A percentile compares a stretch with the other conserved stretches of the same genome.
phyloP scores from a whole-genome alignment of 345 rosid species.

The Cardamine resedifolia region DNA sequence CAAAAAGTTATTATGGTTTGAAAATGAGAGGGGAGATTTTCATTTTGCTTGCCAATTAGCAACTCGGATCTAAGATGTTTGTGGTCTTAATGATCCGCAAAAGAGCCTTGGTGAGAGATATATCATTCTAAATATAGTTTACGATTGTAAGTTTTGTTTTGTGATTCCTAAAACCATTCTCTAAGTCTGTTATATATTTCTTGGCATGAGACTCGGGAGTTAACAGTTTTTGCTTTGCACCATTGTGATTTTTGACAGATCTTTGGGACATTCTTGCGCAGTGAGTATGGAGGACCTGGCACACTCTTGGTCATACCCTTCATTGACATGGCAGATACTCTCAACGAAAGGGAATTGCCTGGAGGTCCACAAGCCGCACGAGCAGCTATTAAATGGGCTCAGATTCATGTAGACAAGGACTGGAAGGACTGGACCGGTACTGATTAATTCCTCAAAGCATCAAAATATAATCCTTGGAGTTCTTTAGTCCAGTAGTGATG shows the following conservation, averaged over 20 bases:
- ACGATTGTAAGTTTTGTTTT: neutral
- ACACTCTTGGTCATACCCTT: constrained; percentile 84
- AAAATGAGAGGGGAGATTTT: neutral
- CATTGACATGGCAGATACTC: constrained; percentile 92
- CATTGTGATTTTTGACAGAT: constrained; percentile 50
- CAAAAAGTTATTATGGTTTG: neutral
- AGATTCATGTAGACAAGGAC: constrained; percentile 77
- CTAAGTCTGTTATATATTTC: neutral
- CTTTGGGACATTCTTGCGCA: constrained; percentile 64
- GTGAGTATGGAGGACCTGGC: constrained; percentile 93
- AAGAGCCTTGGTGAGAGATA: neutral
- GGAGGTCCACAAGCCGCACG: constrained; percentile 97
- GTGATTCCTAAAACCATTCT: neutral
- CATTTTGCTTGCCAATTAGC: neutral
- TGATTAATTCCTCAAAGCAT: constrained; percentile 22
- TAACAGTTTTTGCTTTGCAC: neutral
- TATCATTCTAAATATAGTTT: neutral
- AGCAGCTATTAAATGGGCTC: constrained; percentile 90
- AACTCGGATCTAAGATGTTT: neutral
- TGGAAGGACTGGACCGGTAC: constrained; percentile 87
- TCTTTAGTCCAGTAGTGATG: constrained; percentile 12
- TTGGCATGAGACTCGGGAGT: neutral
- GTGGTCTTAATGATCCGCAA: neutral
- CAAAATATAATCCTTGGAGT: neutral
- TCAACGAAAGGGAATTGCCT: constrained; percentile 68